These are phyloP conservation scores for Neospermospora avenae DNA, from an alignment of 2,329 filamentous ascomycete species.

Conservation along the genomic window DNA sequence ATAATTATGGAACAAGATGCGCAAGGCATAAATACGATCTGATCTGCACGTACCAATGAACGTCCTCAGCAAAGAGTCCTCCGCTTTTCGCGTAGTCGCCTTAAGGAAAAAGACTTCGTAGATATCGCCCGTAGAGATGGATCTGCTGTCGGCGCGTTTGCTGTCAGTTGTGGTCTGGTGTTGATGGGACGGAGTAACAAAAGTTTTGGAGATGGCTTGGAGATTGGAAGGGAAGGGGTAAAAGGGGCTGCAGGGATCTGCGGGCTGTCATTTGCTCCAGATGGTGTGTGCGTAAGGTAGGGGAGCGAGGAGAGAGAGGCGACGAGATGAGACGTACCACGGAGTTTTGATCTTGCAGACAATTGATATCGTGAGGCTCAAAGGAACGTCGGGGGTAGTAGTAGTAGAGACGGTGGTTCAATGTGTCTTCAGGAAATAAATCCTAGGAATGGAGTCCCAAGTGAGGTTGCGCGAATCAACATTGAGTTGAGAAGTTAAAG, in stretches of 20 bases:
- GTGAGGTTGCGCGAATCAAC: background rate
- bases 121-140: conserved; percentile 10
- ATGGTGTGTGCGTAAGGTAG: conserved; percentile 16
- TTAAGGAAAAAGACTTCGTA: conserved; percentile 9
- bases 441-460: background rate
- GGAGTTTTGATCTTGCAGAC: conserved; percentile 5
- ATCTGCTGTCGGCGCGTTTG: conserved; percentile 22
- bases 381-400: conserved; percentile 6
- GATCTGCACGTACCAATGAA: conserved; percentile 28
- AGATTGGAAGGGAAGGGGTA: conserved; percentile 22
- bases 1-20: conserved; percentile 23
- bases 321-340: conserved; percentile 13
- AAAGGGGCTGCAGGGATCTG: conserved; percentile 32
- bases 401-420: background rate
- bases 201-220: conserved; percentile 15
- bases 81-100: conserved; percentile 16
- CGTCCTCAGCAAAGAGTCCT: conserved; percentile 16
- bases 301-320: background rate
- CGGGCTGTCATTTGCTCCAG: conserved; percentile 29
- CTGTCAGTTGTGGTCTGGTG: conserved; percentile 22
- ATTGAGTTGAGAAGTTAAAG: background rate
- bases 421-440: background rate
- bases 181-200: conserved; percentile 21
- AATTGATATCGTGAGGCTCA: conserved; percentile 9
- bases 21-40: conserved; percentile 27